phyloP scores from a whole-genome alignment of 495 filamentous ascomycete species.

The Hypoxylon intermedium region DNA sequence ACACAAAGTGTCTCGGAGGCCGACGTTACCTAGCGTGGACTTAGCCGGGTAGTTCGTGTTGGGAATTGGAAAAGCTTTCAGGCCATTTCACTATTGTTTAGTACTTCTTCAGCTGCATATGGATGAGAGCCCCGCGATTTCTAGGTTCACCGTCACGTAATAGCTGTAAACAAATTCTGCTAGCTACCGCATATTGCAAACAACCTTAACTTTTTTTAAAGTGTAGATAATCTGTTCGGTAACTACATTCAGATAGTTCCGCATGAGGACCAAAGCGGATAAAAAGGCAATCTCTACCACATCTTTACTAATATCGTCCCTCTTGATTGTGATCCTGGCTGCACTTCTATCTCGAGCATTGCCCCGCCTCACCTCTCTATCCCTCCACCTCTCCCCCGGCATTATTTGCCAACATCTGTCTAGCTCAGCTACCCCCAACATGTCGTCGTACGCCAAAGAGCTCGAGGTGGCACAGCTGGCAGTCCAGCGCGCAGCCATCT shows the following conservation, averaged over 20 bases:
- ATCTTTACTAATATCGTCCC: constrained; percentile 25
- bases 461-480: constrained; percentile 87
- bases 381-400: constrained; percentile 33
- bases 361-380: constrained; percentile 42
- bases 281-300: constrained; percentile 19
- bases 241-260: neutral
- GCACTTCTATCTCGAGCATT: constrained; percentile 35
- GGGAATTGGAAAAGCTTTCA: no score
- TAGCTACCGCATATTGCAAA: neutral
- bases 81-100: neutral
- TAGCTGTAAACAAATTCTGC: neutral
- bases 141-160: neutral
- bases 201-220: no score
- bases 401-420: constrained; percentile 18
- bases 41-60: neutral
- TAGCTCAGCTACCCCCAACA: no score
- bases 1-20: constrained; percentile 3
- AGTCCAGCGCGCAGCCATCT: constrained; percentile 84
- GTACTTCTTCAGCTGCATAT: neutral
- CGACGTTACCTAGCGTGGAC: constrained; percentile 3
- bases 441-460: constrained; percentile 74
- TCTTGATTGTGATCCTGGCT: constrained; percentile 43
- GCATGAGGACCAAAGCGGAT: constrained; percentile 27
- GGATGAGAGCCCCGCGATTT: neutral
- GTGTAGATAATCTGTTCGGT: neutral